Percentiles rank a stretch among this genome's conserved stretches.
phyloP scores from a whole-genome alignment of 2,329 filamentous ascomycete species.

The Phialemoniopsis sp. region DNA sequence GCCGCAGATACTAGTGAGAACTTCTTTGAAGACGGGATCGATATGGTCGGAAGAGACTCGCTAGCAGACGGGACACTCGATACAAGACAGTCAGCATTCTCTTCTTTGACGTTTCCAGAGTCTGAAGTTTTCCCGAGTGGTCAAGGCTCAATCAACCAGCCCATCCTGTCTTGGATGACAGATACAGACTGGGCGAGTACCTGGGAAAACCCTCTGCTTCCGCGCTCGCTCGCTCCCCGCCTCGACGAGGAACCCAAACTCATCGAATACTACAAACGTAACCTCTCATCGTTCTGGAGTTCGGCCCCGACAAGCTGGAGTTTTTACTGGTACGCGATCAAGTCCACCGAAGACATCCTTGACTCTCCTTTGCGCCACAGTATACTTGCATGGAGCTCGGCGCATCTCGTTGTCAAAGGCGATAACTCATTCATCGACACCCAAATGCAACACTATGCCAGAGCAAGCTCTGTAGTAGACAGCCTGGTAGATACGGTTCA shows the following conservation, averaged over 20 bases:
- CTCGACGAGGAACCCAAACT: slow-evolving; percentile 1
- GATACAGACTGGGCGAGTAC: too few species aligned
- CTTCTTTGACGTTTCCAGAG: too few species aligned
- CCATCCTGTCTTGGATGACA: too few species aligned
- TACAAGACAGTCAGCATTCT: too few species aligned
- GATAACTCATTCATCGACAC: background rate
- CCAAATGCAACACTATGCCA: slow-evolving; percentile 6
- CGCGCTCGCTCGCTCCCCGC: too few species aligned
- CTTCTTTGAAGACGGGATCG: too few species aligned
- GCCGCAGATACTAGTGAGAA: too few species aligned
- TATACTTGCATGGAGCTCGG: slow-evolving; percentile 8
- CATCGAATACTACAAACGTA: slow-evolving; percentile 7
- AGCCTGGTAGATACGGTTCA: background rate
- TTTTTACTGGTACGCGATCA: slow-evolving; percentile 10
- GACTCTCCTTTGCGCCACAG: slow-evolving; percentile 7
- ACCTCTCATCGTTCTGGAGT: slow-evolving; percentile 7
- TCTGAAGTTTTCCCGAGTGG: too few species aligned
- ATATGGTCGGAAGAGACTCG: too few species aligned
- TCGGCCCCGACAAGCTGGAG: slow-evolving; percentile 4
- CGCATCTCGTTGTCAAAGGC: slow-evolving; percentile 4
- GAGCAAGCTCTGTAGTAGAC: slow-evolving; percentile 1
- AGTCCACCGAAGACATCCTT: slow-evolving; percentile 4
- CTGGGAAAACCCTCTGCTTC: too few species aligned
- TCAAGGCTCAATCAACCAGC: too few species aligned
- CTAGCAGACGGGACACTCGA: too few species aligned